These are phyloP conservation scores for Datisca glomerata DNA, from an alignment of 306 rosid species.

Conservation along the genomic window DNA sequence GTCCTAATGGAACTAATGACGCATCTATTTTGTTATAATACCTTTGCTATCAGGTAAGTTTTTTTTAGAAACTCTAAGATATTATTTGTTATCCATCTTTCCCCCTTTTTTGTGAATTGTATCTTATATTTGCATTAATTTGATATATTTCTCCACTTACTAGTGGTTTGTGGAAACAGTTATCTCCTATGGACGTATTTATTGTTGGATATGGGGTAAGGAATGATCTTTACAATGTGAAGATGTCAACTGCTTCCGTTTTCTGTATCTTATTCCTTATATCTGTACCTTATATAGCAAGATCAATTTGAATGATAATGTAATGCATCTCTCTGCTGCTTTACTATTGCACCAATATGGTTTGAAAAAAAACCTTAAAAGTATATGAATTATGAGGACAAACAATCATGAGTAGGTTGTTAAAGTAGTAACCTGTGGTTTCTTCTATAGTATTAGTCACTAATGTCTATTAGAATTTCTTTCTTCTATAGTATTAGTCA, in stretches of 20 bases:
- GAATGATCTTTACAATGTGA: conserved; percentile 8
- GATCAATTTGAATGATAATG: too few species aligned
- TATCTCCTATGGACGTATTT: conserved; percentile 73
- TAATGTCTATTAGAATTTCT: too few species aligned
- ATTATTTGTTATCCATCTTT: not conserved
- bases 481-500: too few species aligned
- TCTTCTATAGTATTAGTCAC: too few species aligned
- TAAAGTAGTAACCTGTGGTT: too few species aligned
- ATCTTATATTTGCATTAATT: conserved; percentile 10
- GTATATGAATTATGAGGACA: too few species aligned
- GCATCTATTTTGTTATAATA: conserved; percentile 71
- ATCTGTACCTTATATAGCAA: not conserved
- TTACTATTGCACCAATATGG: too few species aligned
- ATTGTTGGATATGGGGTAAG: conserved; percentile 96
- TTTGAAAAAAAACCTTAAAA: too few species aligned
- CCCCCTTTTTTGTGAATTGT: not conserved
- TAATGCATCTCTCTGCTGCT: too few species aligned
- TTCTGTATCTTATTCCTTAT: not conserved
- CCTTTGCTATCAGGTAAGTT: conserved; percentile 77
- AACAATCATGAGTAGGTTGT: too few species aligned
- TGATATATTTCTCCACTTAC: conserved; percentile 13
- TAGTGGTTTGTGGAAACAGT: conserved; percentile 69
- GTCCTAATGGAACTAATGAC: conserved; percentile 75
- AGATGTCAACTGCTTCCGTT: too few species aligned
- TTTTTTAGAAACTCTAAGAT: conserved; percentile 12